These are phyloP conservation scores for Phaeosphaeriaceae sp. DNA, from an alignment of 2,329 filamentous ascomycete species.

Conservation along the genomic window DNA sequence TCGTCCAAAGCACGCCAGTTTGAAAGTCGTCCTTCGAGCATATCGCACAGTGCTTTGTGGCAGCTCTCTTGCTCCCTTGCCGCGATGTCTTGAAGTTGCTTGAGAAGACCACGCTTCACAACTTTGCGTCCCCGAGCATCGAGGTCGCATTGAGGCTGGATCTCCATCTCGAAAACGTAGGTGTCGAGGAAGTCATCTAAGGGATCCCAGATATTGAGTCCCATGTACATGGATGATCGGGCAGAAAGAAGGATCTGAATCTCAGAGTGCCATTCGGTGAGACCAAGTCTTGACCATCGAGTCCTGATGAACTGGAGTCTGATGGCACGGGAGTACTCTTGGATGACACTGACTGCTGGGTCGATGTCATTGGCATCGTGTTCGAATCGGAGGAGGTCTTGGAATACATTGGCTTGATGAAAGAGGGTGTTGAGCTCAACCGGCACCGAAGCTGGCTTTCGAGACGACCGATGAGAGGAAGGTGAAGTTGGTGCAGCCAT, in stretches of 20 bases:
- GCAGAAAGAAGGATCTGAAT: slow-evolving; percentile 5
- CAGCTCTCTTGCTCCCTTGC: slow-evolving; percentile 2
- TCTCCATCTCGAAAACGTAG: slow-evolving; percentile 10
- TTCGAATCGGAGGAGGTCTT: slow-evolving; percentile 6
- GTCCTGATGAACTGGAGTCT: slow-evolving; percentile 6
- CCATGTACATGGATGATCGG: slow-evolving; percentile 4
- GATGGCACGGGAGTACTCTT: slow-evolving; percentile 9
- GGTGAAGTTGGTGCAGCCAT: neutral
- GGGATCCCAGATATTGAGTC: slow-evolving; percentile 6
- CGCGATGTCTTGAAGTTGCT: slow-evolving; percentile 5
- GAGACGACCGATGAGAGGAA: neutral
- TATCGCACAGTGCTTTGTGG: slow-evolving; percentile 2
- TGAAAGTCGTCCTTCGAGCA: slow-evolving; percentile 2
- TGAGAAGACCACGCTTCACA: slow-evolving; percentile 5
- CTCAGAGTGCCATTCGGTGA: slow-evolving; percentile 8
- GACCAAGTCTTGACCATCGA: slow-evolving; percentile 7
- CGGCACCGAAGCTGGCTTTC: neutral
- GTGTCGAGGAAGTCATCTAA: slow-evolving; percentile 9
- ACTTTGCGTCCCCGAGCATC: slow-evolving; percentile 2
- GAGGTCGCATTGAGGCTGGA: neutral
- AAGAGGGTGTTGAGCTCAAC: slow-evolving; percentile 6
- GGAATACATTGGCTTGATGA: slow-evolving; percentile 3
- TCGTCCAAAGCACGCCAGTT: slow-evolving; percentile 6
- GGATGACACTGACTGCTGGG: slow-evolving; percentile 4
- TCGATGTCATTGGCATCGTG: slow-evolving; percentile 5